These are phyloP conservation scores for Naganishia friedmannii DNA, from an alignment of 768 basidiomycete genomes.

Conservation along the genomic window DNA sequence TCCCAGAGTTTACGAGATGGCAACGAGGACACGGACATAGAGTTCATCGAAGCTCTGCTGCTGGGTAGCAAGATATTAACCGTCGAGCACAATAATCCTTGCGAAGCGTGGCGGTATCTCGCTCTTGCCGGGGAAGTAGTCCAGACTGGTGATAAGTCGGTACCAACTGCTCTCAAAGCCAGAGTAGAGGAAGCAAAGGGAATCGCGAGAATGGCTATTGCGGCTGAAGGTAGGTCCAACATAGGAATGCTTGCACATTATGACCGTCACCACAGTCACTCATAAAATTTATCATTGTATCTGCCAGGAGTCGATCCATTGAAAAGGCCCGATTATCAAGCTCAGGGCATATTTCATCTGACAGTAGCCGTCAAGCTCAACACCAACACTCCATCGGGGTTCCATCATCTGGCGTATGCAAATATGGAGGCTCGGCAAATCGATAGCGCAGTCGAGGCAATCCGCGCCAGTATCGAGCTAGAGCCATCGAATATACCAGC, in stretches of 20 bases:
- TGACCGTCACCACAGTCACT: not conserved
- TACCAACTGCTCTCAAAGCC: conserved; percentile 32
- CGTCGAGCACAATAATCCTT: conserved; percentile 59
- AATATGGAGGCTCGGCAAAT: conserved; percentile 68
- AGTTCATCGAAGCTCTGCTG: conserved; percentile 74
- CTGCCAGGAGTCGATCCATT: conserved; percentile 1
- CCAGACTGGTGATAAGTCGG: conserved; percentile 55
- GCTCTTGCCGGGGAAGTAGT: conserved; percentile 55
- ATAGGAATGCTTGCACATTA: no score
- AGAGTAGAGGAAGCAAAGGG: conserved; percentile 56
- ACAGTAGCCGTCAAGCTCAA: conserved; percentile 43
- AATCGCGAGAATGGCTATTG: conserved; percentile 68
- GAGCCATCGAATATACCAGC: conserved; percentile 64
- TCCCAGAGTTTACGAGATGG: conserved; percentile 37
- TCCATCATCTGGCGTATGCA: conserved; percentile 79
- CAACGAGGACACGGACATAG: conserved; percentile 63
- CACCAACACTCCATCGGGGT: conserved; percentile 52
- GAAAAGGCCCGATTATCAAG: conserved; percentile 60
- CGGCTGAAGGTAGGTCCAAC: conserved; percentile 61
- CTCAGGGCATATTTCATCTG: conserved; percentile 59
- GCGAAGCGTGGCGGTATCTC: conserved; percentile 55
- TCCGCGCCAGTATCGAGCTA: conserved; percentile 70
- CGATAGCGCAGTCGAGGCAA: conserved; percentile 64
- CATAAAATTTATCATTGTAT: not conserved
- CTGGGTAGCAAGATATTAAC: conserved; percentile 77